Percentiles rank a stretch among this genome's conserved stretches.
Evolutionary conservation across 768 basidiomycete species (phyloP).

Genomic region (Fibroporia radiculosa): DNA sequence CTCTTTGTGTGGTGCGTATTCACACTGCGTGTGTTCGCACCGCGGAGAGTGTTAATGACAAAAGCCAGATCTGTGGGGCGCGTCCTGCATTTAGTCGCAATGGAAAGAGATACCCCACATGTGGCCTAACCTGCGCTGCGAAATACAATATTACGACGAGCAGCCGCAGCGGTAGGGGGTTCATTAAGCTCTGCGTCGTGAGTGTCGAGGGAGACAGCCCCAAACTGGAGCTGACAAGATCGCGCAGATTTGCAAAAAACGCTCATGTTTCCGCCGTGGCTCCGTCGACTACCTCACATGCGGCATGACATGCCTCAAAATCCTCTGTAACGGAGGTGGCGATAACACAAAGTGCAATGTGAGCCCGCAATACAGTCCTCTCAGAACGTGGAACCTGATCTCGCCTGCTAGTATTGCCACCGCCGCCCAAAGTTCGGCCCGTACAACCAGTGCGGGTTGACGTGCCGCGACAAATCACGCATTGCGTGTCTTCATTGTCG

Average conservation of each 20-base stretch:
- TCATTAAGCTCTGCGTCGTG: not conserved
- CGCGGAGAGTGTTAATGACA: no score
- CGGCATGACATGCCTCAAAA: not conserved
- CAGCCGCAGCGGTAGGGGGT: not conserved
- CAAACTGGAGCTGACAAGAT: not conserved
- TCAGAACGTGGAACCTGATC: not conserved
- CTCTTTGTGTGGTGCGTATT: not conserved
- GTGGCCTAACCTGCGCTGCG: slow-evolving; percentile 20
- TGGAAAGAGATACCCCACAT: not conserved
- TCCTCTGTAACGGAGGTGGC: not conserved
- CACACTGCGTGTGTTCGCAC: not conserved
- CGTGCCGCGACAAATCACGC: not conserved
- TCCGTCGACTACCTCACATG: not conserved
- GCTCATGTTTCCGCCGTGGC: not conserved
- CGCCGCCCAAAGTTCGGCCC: not conserved
- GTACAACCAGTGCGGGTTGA: not conserved
- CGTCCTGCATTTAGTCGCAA: not conserved
- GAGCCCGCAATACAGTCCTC: not conserved
- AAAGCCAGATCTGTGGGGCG: not conserved
- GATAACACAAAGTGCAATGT: not conserved
- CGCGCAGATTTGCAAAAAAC: not conserved
- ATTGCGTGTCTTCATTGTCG: not conserved
- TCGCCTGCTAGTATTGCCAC: not conserved
- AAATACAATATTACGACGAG: slow-evolving; percentile 1
- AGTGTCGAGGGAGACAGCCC: not conserved